These are phyloP conservation scores for Fusarium azukiicola DNA, from an alignment of 2,329 filamentous ascomycete species.

Conservation along the genomic window DNA sequence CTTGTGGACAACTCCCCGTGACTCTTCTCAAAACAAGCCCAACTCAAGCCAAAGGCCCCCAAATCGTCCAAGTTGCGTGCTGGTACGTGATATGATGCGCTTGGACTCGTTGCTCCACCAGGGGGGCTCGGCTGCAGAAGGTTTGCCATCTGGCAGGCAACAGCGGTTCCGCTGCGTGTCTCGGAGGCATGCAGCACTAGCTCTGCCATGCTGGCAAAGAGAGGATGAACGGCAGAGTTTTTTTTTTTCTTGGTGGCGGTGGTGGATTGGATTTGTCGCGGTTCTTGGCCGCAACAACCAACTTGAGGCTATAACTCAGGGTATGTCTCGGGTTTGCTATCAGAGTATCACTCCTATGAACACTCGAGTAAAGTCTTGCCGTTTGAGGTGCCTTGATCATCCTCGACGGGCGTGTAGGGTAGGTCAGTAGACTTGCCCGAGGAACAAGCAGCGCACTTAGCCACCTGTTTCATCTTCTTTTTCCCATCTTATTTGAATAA, in stretches of 20 bases:
- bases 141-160: not conserved
- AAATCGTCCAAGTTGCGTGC: not conserved
- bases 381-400: too few relatives aligned
- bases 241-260: not conserved
- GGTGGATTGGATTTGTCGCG: too few relatives aligned
- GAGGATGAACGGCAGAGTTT: not conserved
- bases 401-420: too few relatives aligned
- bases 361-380: too few relatives aligned
- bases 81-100: not conserved
- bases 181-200: slow-evolving; percentile 1
- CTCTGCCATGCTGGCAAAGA: slow-evolving; percentile 7
- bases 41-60: not conserved
- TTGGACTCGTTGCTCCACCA: not conserved
- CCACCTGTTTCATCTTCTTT: too few relatives aligned
- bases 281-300: too few relatives aligned
- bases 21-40: not conserved
- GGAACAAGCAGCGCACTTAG: too few relatives aligned
- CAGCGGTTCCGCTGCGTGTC: slow-evolving; percentile 11
- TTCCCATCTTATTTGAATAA: too few relatives aligned
- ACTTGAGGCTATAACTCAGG: too few relatives aligned
- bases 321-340: too few relatives aligned
- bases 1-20: not conserved
- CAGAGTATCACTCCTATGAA: too few relatives aligned
- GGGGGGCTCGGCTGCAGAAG: not conserved
- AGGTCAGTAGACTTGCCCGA: too few relatives aligned